Evolutionary conservation across 129 eudicot species (phyloP).

Genomic region (Chrysanthemum seticuspe): DNA sequence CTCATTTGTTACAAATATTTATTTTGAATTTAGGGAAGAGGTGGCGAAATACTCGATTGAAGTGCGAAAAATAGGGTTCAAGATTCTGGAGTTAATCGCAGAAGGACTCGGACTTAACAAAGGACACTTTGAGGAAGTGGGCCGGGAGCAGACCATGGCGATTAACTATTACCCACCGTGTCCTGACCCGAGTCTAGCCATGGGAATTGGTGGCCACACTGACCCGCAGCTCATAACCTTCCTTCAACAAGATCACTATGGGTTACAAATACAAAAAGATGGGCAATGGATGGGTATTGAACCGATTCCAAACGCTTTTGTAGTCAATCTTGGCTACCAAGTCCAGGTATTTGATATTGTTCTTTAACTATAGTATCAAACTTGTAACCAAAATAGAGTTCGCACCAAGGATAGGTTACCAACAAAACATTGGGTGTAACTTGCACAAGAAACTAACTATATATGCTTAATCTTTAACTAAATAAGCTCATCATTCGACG

Average conservation of each 20-base stretch:
- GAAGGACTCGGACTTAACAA: conserved; percentile 45
- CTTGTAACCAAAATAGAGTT: too few species aligned
- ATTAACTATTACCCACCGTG: conserved; percentile 41
- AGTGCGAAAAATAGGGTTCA: conserved; percentile 36
- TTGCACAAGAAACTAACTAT: too few species aligned
- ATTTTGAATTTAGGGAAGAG: conserved; percentile 31
- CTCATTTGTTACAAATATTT: background rate
- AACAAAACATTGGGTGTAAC: too few species aligned
- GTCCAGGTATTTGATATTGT: conserved; percentile 1
- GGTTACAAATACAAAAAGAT: conserved; percentile 47
- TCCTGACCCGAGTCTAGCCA: conserved; percentile 51
- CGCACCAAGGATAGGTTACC: too few species aligned
- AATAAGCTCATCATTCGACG: too few species aligned
- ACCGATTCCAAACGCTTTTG: conserved; percentile 52
- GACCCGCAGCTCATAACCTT: conserved; percentile 49
- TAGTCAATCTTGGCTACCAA: conserved; percentile 48
- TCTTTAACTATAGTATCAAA: too few species aligned
- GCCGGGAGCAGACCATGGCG: conserved; percentile 24
- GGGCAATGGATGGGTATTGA: conserved; percentile 50
- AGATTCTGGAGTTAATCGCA: conserved; percentile 37
- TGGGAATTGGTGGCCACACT: conserved; percentile 39
- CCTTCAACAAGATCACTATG: conserved; percentile 38
- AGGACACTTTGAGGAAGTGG: conserved; percentile 29
- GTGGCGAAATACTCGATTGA: conserved; percentile 28
- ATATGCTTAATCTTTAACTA: background rate